These are phyloP conservation scores for Hyaloscypha hepaticicola DNA, from an alignment of 495 filamentous ascomycete genomes.

Conservation along the genomic window DNA sequence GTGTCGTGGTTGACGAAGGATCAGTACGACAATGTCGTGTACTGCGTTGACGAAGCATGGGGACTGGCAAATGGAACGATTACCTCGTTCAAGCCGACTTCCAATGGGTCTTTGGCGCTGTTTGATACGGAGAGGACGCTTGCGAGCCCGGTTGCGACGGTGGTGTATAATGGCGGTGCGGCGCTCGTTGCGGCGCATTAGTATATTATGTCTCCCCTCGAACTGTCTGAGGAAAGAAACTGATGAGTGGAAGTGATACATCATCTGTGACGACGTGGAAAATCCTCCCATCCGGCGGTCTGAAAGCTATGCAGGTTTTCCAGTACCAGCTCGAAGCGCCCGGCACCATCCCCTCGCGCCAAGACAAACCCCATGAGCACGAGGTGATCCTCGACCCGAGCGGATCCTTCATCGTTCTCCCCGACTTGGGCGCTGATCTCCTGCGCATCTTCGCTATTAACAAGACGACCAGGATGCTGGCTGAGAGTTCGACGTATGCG, in stretches of 20 bases:
- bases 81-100: slow-evolving; percentile 38
- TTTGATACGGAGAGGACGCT: slow-evolving; percentile 38
- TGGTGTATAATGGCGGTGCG: slow-evolving; percentile 40
- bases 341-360: slow-evolving; percentile 50
- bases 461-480: slow-evolving; percentile 37
- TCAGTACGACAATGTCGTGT: slow-evolving; percentile 47
- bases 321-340: slow-evolving; percentile 50
- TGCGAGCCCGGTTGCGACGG: slow-evolving; percentile 44
- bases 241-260: slow-evolving; percentile 14
- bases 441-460: slow-evolving; percentile 62
- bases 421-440: slow-evolving; percentile 73
- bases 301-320: slow-evolving; percentile 47
- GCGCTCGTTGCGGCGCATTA: slow-evolving; percentile 50
- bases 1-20: slow-evolving; percentile 60
- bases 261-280: slow-evolving; percentile 27
- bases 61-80: slow-evolving; percentile 42
- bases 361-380: slow-evolving; percentile 68
- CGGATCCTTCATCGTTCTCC: slow-evolving; percentile 59
- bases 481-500: slow-evolving; percentile 34
- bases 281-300: slow-evolving; percentile 21
- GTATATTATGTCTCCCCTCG: slow-evolving; percentile 34
- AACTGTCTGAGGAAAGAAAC: slow-evolving; percentile 3
- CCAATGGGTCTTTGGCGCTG: slow-evolving; percentile 36
- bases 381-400: slow-evolving; percentile 69
- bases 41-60: slow-evolving; percentile 60